Percentiles rank a stretch among this genome's conserved stretches.
Conservation (phyloP, 495 filamentous ascomycete species). For the Chaetomium tenue region DNA sequence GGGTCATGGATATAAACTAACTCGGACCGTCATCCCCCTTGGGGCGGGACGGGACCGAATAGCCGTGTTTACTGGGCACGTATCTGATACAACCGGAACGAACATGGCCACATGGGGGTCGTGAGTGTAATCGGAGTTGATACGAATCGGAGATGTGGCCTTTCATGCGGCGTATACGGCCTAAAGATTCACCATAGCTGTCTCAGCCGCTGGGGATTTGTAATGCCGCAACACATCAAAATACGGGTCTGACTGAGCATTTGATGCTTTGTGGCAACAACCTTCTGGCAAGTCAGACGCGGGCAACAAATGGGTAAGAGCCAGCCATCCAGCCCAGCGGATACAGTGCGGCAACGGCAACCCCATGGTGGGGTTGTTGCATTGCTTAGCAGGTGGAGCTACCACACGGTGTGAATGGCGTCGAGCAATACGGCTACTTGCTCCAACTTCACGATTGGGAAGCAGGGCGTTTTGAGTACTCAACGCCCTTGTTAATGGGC, state of each 20-base stretch:
- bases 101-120: too few species aligned
- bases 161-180: neutral
- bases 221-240: neutral
- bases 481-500: neutral
- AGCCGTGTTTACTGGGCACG: neutral
- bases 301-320: neutral
- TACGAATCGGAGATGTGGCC: conserved; percentile 1
- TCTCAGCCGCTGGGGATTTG: neutral
- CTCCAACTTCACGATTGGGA: neutral
- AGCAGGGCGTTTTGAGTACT: neutral
- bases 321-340: neutral
- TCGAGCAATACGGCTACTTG: neutral
- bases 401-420: neutral
- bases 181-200: neutral
- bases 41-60: conserved; percentile 10
- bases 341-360: neutral
- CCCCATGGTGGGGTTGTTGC: conserved; percentile 2
- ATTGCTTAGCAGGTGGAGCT: conserved; percentile 3
- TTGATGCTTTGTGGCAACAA: neutral
- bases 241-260: neutral
- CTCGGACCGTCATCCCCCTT: conserved; percentile 22
- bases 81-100: too few species aligned
- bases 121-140: neutral
- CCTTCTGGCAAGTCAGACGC: neutral
- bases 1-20: conserved; percentile 7